phyloP scores from a whole-genome alignment of 2,329 filamentous ascomycete species.

The Fusarium poae region DNA sequence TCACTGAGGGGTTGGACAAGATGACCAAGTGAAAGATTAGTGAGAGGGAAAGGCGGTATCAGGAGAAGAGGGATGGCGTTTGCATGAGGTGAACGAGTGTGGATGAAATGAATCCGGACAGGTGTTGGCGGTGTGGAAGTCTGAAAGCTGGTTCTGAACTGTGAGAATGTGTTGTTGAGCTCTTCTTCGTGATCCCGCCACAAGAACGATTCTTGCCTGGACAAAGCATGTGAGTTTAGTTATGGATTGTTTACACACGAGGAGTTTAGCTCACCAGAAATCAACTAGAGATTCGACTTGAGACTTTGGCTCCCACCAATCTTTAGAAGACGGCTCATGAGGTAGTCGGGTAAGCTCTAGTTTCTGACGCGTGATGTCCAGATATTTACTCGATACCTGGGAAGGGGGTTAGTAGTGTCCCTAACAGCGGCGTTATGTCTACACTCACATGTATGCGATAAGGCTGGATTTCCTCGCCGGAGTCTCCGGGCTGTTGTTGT shows the following conservation, averaged over 20 bases:
- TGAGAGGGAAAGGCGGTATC: constrained; percentile 74
- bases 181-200: constrained; percentile 71
- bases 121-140: constrained; percentile 57
- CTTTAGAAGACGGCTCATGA: constrained; percentile 65
- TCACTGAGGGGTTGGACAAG: constrained; percentile 67
- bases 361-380: constrained; percentile 76
- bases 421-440: neutral
- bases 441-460: constrained; percentile 70
- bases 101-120: constrained; percentile 74
- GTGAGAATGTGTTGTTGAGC: constrained; percentile 71
- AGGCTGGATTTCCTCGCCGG: constrained; percentile 62
- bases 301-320: constrained; percentile 72
- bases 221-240: constrained; percentile 1
- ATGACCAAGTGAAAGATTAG: constrained; percentile 70
- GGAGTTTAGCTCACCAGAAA: constrained; percentile 64
- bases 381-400: constrained; percentile 75
- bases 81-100: constrained; percentile 65
- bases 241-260: neutral
- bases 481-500: constrained; percentile 42
- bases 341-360: constrained; percentile 75
- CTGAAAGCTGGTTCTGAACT: constrained; percentile 71
- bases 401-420: constrained; percentile 46
- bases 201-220: constrained; percentile 74
- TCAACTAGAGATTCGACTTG: constrained; percentile 74
- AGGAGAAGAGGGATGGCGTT: constrained; percentile 73